Percentiles rank a stretch among this genome's conserved stretches.
Conservation (phyloP, 257 asterid species). For the Solanum etuberosum region DNA sequence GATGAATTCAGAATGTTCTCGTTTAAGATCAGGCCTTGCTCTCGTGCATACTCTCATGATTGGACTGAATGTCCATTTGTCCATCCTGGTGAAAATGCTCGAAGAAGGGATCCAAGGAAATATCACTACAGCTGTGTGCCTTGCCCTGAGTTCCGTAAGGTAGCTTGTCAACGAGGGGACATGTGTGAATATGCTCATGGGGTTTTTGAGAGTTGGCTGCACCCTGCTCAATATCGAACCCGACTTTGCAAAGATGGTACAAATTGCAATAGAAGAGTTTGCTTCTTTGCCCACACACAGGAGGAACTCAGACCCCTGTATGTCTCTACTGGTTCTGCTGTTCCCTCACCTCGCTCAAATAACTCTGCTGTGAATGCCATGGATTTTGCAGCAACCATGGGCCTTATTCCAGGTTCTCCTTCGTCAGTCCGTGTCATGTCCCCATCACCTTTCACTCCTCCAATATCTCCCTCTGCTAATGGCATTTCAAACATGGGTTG, state of each 20-base stretch:
- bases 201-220: slow-evolving; percentile 89
- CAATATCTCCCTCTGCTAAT: slow-evolving; percentile 57
- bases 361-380: slow-evolving; percentile 30
- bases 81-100: slow-evolving; percentile 88
- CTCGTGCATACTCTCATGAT: slow-evolving; percentile 86
- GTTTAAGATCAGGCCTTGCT: slow-evolving; percentile 76
- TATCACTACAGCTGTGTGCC: slow-evolving; percentile 77
- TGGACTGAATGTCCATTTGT: slow-evolving; percentile 98
- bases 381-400: slow-evolving; percentile 59
- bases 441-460: slow-evolving; percentile 55
- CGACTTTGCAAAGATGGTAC: slow-evolving; percentile 80
- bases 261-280: slow-evolving; percentile 60
- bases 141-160: slow-evolving; percentile 81
- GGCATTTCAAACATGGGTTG: slow-evolving; percentile 46
- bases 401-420: slow-evolving; percentile 56
- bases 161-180: slow-evolving; percentile 75
- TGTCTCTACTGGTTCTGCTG: slow-evolving; percentile 71
- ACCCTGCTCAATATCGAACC: slow-evolving; percentile 78
- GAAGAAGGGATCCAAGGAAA: slow-evolving; percentile 77
- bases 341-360: slow-evolving; percentile 56
- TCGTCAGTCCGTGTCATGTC: slow-evolving; percentile 39
- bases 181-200: slow-evolving; percentile 89
- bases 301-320: slow-evolving; percentile 79
- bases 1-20: slow-evolving; percentile 86
- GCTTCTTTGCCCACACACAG: slow-evolving; percentile 75